phyloP scores from a whole-genome alignment of 495 filamentous ascomycete genomes.

The Evansstolkia leycettana region DNA sequence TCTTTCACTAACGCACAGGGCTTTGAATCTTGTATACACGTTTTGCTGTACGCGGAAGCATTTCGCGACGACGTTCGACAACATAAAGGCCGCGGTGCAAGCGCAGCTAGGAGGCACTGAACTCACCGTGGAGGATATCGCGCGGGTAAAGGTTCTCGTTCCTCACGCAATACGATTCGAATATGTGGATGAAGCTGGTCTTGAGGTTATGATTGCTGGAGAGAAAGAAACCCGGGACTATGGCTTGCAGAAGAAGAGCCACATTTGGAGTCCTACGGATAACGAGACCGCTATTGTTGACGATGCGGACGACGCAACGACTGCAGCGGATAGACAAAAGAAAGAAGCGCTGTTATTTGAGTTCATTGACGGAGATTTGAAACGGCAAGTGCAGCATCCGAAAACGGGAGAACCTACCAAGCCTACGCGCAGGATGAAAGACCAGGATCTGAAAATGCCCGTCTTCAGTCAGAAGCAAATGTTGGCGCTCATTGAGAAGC shows the following conservation, averaged over 20 bases:
- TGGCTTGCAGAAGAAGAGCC: slow-evolving; percentile 4
- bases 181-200: slow-evolving; percentile 71
- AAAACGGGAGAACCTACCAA: slow-evolving; percentile 62
- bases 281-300: slow-evolving; percentile 12
- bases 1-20: slow-evolving; percentile 66
- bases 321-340: slow-evolving; percentile 21
- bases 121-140: slow-evolving; percentile 64
- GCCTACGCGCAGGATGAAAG: slow-evolving; percentile 46
- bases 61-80: slow-evolving; percentile 81
- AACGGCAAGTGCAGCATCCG: slow-evolving; percentile 56
- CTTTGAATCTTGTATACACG: slow-evolving; percentile 85
- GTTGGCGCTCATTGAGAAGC: slow-evolving; percentile 79
- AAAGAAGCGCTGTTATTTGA: slow-evolving; percentile 77
- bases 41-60: slow-evolving; percentile 91
- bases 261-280: slow-evolving; percentile 16
- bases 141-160: slow-evolving; percentile 64
- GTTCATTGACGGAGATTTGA: slow-evolving; percentile 84
- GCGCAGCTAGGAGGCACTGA: slow-evolving; percentile 56
- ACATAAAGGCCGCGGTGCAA: slow-evolving; percentile 74
- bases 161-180: slow-evolving; percentile 68
- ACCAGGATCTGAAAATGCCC: slow-evolving; percentile 86
- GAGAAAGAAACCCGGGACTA: slow-evolving; percentile 27
- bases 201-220: slow-evolving; percentile 65
- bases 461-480: slow-evolving; percentile 89
- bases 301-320: slow-evolving; percentile 21